These are phyloP conservation scores for Termitomyces heimii DNA, from an alignment of 768 basidiomycete genomes.

Conservation along the genomic window DNA sequence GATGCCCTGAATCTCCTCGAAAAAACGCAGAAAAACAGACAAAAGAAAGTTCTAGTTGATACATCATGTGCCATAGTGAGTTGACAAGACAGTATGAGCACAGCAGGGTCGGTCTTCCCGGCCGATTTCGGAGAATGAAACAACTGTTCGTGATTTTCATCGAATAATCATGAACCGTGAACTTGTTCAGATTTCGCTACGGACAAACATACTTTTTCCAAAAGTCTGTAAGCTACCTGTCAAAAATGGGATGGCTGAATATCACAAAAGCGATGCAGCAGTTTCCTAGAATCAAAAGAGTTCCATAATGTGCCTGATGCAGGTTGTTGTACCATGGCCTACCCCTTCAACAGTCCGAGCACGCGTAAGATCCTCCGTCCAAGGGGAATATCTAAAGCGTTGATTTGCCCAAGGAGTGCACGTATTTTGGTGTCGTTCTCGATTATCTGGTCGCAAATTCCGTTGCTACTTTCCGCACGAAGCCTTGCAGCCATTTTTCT, in stretches of 20 bases:
- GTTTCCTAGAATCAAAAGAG: neutral
- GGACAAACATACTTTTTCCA: neutral
- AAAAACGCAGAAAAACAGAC: neutral
- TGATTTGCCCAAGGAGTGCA: conserved; percentile 15
- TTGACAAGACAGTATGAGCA: neutral
- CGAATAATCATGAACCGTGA: neutral
- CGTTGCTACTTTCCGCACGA: conserved; percentile 7
- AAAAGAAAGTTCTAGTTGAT: neutral
- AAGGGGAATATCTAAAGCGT: conserved; percentile 19
- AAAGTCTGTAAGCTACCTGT: neutral
- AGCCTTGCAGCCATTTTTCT: conserved; percentile 1
- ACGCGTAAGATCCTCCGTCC: conserved; percentile 4
- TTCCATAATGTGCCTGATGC: neutral
- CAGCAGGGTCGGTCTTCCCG: neutral
- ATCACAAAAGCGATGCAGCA: neutral
- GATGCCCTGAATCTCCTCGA: neutral
- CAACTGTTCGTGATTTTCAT: neutral
- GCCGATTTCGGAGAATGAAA: neutral
- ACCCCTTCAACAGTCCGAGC: neutral
- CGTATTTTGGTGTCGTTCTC: conserved; percentile 17
- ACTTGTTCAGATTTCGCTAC: neutral
- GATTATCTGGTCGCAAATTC: conserved; percentile 8
- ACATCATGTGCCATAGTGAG: too few species aligned
- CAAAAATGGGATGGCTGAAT: neutral
- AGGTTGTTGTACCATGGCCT: neutral